Conservation (phyloP, 2,329 filamentous ascomycete genomes). For the Alternaria rosae region DNA sequence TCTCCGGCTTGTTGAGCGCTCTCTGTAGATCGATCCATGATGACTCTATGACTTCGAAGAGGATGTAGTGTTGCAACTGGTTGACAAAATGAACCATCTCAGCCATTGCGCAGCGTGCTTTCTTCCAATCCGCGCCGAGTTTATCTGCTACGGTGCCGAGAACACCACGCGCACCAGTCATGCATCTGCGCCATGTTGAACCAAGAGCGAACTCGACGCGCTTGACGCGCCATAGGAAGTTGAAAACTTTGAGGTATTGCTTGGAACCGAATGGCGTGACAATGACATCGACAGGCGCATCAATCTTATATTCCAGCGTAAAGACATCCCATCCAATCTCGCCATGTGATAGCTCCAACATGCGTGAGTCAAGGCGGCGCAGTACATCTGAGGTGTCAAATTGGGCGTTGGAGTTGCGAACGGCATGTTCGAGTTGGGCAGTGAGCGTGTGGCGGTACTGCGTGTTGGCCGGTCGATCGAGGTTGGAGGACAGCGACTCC, state of each 20-base stretch:
- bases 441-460: slow-evolving; percentile 97
- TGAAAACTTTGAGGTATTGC: slow-evolving; percentile 98
- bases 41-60: slow-evolving; percentile 97
- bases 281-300: slow-evolving; percentile 94
- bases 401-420: slow-evolving; percentile 95
- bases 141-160: slow-evolving; percentile 77
- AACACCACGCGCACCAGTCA: slow-evolving; percentile 93
- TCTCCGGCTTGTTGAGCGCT: slow-evolving; percentile 81
- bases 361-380: slow-evolving; percentile 90
- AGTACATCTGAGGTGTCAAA: slow-evolving; percentile 93
- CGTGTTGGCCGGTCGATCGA: slow-evolving; percentile 93
- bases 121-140: slow-evolving; percentile 85
- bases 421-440: slow-evolving; percentile 96
- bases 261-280: slow-evolving; percentile 95
- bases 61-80: slow-evolving; percentile 96
- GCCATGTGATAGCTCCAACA: slow-evolving; percentile 94
- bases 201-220: slow-evolving; percentile 93
- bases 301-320: slow-evolving; percentile 97
- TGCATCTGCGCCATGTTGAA: slow-evolving; percentile 92
- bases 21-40: slow-evolving; percentile 91
- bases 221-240: slow-evolving; percentile 98
- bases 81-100: slow-evolving; percentile 99
- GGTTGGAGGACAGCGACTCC: slow-evolving; percentile 91
- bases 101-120: slow-evolving; percentile 83
- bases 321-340: slow-evolving; percentile 99